phyloP scores from a whole-genome alignment of 345 rosid genomes.

The Nasturtium officinale region DNA sequence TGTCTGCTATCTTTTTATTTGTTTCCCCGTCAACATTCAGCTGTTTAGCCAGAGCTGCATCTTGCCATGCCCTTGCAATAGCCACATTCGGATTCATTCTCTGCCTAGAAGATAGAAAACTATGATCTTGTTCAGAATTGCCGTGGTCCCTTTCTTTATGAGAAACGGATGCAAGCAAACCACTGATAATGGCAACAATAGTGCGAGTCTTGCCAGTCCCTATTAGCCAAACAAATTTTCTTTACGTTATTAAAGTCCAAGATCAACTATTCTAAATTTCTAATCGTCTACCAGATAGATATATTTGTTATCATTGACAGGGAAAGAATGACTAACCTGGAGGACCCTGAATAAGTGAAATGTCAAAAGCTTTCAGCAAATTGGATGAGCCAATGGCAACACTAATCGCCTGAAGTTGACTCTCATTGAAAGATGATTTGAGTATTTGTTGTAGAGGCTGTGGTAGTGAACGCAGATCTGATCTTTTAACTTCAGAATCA shows the following conservation, averaged over 20 bases:
- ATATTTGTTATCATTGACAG: conserved; percentile 1
- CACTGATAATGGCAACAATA: conserved; percentile 88
- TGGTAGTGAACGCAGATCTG: conserved; percentile 57
- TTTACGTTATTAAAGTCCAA: neutral
- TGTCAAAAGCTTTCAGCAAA: conserved; percentile 57
- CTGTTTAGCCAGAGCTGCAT: conserved; percentile 92
- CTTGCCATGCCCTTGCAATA: conserved; percentile 91
- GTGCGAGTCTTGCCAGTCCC: conserved; percentile 99
- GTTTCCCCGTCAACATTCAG: conserved; percentile 58
- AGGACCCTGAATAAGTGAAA: conserved; percentile 98
- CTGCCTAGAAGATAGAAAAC: conserved; percentile 51
- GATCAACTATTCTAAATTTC: neutral
- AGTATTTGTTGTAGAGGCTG: conserved; percentile 64
- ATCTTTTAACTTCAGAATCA: conserved; percentile 45
- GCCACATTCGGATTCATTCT: conserved; percentile 70
- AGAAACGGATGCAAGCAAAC: conserved; percentile 66
- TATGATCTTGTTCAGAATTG: conserved; percentile 48
- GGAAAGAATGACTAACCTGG: conserved; percentile 62
- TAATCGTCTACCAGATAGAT: conserved; percentile 10
- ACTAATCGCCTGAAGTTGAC: conserved; percentile 84
- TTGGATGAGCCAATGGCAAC: conserved; percentile 58
- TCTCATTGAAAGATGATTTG: conserved; percentile 79
- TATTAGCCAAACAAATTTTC: conserved; percentile 34
- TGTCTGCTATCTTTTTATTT: conserved; percentile 50
- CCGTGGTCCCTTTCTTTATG: conserved; percentile 45